phyloP scores from a whole-genome alignment of 805 yeast genomes.

The Candida schatavii region DNA sequence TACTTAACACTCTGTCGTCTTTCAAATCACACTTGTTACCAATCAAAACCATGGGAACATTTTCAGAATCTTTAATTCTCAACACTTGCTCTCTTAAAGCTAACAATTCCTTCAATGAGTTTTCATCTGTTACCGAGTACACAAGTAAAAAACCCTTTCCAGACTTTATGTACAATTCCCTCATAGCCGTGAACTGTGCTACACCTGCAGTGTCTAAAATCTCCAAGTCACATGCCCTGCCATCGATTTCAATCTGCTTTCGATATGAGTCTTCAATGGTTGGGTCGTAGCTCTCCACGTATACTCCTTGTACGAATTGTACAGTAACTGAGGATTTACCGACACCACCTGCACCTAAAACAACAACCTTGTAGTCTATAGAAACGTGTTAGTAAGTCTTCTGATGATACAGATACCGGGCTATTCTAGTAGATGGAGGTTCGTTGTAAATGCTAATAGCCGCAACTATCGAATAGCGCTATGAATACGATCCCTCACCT shows the following conservation, averaged over 20 bases:
- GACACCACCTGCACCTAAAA: slow-evolving; percentile 95
- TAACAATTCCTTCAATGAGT: slow-evolving; percentile 71
- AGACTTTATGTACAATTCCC: slow-evolving; percentile 81
- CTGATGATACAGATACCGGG: not conserved
- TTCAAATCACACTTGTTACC: slow-evolving; percentile 89
- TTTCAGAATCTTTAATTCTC: slow-evolving; percentile 71
- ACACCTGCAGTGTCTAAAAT: slow-evolving; percentile 61
- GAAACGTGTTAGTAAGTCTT: slow-evolving; percentile 5
- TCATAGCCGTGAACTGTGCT: slow-evolving; percentile 93
- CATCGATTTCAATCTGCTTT: slow-evolving; percentile 84
- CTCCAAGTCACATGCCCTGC: slow-evolving; percentile 81
- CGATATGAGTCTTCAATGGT: slow-evolving; percentile 96
- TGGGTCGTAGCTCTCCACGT: slow-evolving; percentile 90
- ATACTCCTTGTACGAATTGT: slow-evolving; percentile 87
- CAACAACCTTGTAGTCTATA: slow-evolving; percentile 81
- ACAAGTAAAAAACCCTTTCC: slow-evolving; percentile 73
- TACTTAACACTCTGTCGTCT: slow-evolving; percentile 68
- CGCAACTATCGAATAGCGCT: too few relatives aligned
- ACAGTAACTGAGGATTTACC: slow-evolving; percentile 94
- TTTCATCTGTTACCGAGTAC: slow-evolving; percentile 58
- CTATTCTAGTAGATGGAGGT: too few relatives aligned
- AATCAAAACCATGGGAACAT: slow-evolving; percentile 84
- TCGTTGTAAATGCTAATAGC: too few relatives aligned
- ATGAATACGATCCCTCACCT: too few relatives aligned
- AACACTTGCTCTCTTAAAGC: slow-evolving; percentile 81